phyloP scores from a whole-genome alignment of 2,329 filamentous ascomycete species.

The Gliomastix tumulicola region DNA sequence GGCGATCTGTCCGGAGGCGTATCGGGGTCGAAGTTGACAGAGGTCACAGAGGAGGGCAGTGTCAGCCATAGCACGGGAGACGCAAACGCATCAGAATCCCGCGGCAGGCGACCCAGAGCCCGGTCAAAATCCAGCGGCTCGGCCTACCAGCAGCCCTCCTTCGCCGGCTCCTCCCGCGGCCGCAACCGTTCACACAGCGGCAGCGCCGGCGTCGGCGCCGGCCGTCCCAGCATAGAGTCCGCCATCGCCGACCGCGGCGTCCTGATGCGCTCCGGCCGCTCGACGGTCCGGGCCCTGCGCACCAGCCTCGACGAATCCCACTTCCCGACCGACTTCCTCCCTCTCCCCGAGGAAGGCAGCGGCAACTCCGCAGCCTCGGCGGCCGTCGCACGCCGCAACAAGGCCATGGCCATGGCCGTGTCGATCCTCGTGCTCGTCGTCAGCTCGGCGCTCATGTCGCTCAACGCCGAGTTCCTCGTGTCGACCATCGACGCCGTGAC shows the following conservation, averaged over 20 bases:
- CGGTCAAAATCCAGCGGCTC: not conserved
- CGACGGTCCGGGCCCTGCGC: conserved; percentile 9
- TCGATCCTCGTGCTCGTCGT: conserved; percentile 42
- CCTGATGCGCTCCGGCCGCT: conserved; percentile 9
- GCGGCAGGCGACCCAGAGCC: no score
- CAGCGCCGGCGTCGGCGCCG: no score
- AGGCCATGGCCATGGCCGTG: conserved; percentile 20
- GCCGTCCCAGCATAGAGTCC: conserved; percentile 2
- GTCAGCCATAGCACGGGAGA: no score
- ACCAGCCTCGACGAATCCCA: not conserved
- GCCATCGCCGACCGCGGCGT: conserved; percentile 1
- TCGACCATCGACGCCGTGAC: conserved; percentile 51
- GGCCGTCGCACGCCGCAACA: not conserved
- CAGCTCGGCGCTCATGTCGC: conserved; percentile 48
- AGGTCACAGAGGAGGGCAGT: no score
- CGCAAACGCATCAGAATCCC: no score
- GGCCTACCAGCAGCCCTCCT: not conserved
- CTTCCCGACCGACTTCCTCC: not conserved
- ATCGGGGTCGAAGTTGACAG: no score
- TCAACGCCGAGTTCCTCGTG: conserved; percentile 56
- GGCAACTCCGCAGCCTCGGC: not conserved
- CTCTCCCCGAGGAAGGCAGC: not conserved
- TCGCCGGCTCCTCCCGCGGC: no score
- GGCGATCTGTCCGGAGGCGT: no score
- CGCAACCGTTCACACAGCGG: no score